Evolutionary conservation across 768 basidiomycete genomes (phyloP), one percentile per base, ranked within the genome.

Genomic region (Asterophora parasitica): DNA sequence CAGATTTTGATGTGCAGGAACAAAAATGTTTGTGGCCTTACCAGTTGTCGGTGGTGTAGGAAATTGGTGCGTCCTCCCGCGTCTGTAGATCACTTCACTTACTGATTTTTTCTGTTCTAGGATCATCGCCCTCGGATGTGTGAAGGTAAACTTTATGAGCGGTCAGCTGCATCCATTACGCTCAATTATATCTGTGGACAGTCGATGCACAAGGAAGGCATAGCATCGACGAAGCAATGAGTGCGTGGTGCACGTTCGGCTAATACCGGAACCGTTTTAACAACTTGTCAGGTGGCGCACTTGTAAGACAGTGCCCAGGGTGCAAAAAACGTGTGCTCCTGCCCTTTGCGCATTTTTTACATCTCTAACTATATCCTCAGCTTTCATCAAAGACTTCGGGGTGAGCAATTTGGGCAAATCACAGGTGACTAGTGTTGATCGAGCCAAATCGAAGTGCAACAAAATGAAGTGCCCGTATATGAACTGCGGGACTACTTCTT

Each of bases 161-260:
- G n/a, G 33, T 26, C 30, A 9, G 23, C 32, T 34, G 3, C 23
- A 12, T 19, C 16, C 17, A 30, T 39, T 2, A 9, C 12, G 30
- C 30, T 19, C 27, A 31, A n/a, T 12, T 13, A 30, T 3, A 6
- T 23, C 8, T 31, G 10, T 12, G 12, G 6, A 19, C 28, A 49
- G 52, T 49, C 30, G 35, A 53, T 42, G 31, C 50, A 9, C 26
- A 91, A 63, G 82, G 78, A 12, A 75, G 83, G 44, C 92, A 94
- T 65, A 61, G 74, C 1, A 73, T 96, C 28, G 93, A 96, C 59
- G 93, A 96, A 60, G 93, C 92, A 3, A 96, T 96, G 93, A 92
- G 89, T 88, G 61, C 7, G 75, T 66, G 2, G 47, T 44, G 28
- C 7, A 27, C 23, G 20, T 30, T 40, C 6, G 23, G 30, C 13